Base-by-base conservation (phyloP, 345 rosid genomes). In the Acer campestre region DNA sequence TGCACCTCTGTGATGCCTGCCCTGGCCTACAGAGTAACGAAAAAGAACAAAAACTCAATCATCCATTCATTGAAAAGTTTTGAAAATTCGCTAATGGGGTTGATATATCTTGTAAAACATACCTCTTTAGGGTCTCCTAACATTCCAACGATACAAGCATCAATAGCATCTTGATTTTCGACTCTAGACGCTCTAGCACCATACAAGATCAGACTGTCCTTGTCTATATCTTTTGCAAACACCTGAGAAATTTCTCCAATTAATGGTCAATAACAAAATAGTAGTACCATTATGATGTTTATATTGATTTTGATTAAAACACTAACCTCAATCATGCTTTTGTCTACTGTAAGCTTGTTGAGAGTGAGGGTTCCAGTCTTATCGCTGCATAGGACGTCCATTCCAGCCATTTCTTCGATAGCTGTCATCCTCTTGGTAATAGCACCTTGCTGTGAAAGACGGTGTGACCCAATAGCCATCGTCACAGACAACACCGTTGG, bases 371-470 rank as follows among this genome's bases (percentile, higher is more conserved):
- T 93, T 67, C 97, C 93, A 14, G 97, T 93, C 86, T 93, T 93
- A 83, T 93, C 97, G 77, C 97, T 91, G 48, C 97, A 93, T 25
- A 90, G 83, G 22, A 92, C 97, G 82, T 92, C 94, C 93, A 92
- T 92, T 61, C 97, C 97, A 46, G 97, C 95, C 97, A 93, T 93
- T 79, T 93, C 97, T 85, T 93, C 97, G 9, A 93, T 93, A 42
- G 97, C 94, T 10, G 97, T 93, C 97, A 93, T 93, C 79, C 97
- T 85, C 86, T 93, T 93, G 53, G 97, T 89, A 76, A 93, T 91
- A 71, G 97, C 94, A 63, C 95, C 97, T 87, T 93, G 97, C 76
- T 93, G 80, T 0, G 97, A 89, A 58, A 93, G 90, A 38, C 93
- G 83, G 82, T 91, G 97, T 46, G 97, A 93, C 13, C 95, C 97